Conservation (phyloP, 306 rosid genomes). For the Castanospermum australe region DNA sequence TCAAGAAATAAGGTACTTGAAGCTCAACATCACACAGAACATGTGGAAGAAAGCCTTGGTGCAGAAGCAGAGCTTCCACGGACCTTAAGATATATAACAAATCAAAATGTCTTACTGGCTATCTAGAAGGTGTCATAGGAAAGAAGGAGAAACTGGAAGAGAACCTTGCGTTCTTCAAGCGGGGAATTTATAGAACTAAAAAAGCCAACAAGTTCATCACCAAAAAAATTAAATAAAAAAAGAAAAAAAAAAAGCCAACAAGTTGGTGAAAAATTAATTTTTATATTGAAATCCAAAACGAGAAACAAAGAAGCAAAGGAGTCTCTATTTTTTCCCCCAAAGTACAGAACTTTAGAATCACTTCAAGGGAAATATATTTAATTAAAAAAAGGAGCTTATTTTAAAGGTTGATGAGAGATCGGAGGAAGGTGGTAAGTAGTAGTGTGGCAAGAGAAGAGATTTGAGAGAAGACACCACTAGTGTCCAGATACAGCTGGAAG, state of each 20-base stretch:
- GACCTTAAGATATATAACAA: slow-evolving; percentile 22
- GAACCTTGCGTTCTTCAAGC: neutral
- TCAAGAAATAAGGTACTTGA: neutral
- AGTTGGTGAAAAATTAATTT: no score
- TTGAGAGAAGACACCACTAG: slow-evolving; percentile 30
- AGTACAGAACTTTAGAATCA: neutral
- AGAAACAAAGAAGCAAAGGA: neutral
- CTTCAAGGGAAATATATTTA: neutral
- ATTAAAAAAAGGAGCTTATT: neutral
- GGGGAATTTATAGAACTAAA: slow-evolving; percentile 57
- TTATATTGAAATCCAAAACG: neutral
- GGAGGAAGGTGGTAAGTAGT: neutral
- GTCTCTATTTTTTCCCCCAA: neutral
- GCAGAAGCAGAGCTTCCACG: slow-evolving; percentile 1
- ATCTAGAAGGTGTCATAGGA: slow-evolving; percentile 2
- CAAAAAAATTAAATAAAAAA: neutral
- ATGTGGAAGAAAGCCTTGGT: slow-evolving; percentile 24
- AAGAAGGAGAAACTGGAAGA: slow-evolving; percentile 37
- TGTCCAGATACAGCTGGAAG: slow-evolving; percentile 69
- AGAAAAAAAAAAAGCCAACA: no score
- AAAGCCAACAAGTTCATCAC: slow-evolving; percentile 29
- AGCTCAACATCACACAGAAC: neutral
- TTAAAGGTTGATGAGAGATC: slow-evolving; percentile 36
- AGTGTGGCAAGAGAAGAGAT: neutral
- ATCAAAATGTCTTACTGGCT: slow-evolving; percentile 9